Conservation (phyloP, 1,284 basidiomycete species). For the Apiotrichum gracile region DNA sequence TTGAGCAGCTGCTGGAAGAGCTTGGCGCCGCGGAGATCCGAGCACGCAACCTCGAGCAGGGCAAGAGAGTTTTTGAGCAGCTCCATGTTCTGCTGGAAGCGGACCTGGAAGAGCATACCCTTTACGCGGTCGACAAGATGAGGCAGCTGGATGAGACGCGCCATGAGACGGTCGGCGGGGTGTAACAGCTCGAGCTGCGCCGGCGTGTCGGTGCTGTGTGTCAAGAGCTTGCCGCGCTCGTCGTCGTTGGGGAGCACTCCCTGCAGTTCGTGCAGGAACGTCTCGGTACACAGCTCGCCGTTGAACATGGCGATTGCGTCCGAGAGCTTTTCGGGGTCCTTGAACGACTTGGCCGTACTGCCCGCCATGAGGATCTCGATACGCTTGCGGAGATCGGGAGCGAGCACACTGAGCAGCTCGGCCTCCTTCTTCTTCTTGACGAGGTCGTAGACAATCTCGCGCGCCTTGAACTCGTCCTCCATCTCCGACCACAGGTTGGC, state of each 20-base stretch:
- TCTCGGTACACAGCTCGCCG: conserved; percentile 73
- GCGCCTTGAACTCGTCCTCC: conserved; percentile 97
- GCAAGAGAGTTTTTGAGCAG: conserved; percentile 61
- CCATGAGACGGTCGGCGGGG: conserved; percentile 92
- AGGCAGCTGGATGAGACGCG: conserved; percentile 91
- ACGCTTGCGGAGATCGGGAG: conserved; percentile 80
- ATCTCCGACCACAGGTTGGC: conserved; percentile 92
- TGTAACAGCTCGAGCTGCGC: conserved; percentile 84
- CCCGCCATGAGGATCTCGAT: conserved; percentile 87
- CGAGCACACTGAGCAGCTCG: conserved; percentile 83
- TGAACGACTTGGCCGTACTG: conserved; percentile 56
- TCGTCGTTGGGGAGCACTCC: conserved; percentile 82
- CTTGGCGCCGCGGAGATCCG: conserved; percentile 67
- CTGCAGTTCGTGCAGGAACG: conserved; percentile 79
- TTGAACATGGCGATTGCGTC: conserved; percentile 78
- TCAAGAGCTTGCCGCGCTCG: conserved; percentile 86
- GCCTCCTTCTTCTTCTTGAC: conserved; percentile 64
- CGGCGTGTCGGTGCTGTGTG: conserved; percentile 64
- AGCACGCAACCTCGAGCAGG: conserved; percentile 72
- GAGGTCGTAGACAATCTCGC: conserved; percentile 66
- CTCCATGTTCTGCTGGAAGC: conserved; percentile 74
- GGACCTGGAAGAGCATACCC: conserved; percentile 84
- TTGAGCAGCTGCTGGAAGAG: conserved; percentile 70
- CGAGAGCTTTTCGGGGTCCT: conserved; percentile 76
- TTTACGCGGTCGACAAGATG: conserved; percentile 85